Base-by-base conservation (phyloP, 352 stramenopile genomes). In the Pythium brachiatum region DNA sequence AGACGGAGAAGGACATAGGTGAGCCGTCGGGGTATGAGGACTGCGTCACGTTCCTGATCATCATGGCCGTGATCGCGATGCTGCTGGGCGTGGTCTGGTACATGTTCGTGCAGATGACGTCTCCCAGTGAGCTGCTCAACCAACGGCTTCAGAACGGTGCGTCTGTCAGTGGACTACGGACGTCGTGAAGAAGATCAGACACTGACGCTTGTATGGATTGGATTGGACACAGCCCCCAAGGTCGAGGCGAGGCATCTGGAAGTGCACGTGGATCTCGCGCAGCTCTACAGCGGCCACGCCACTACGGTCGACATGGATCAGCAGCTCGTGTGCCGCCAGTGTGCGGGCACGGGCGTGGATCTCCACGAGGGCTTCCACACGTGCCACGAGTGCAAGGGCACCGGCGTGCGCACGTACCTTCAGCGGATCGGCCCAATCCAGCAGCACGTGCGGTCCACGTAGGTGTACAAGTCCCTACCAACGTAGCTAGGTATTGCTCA, bases 391-490 rank as follows among this genome's bases (percentile, higher is more conserved):
- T 82, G 75, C 39, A 53, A 78, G 8, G 73, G 65, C 57, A 69
- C 64, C 7, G 74, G 75, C 21, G 51, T 75, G 12, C 64, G 67
- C 53, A 75, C 68, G 20, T 60, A 73, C 46, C 29, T 75, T 13
- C 70, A 80, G 60, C 75, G 73, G 31, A 70, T 83, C 46, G 72
- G 75, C 0, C 59, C 66, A 3, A 75, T 78, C 53, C 69, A 76
- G 53, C 72, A 83, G 52, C 68, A 79, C 46, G 64, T 80, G 16
- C 74, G 72, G 34, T 60, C 72, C 4, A 26, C 63, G 74, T 81
- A 58, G 38, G 66, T 67, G 21, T 36, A 36, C 31, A 36, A 36
- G 11, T 36, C 31, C 31, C n/a, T n/a, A n/a, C n/a, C n/a, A n/a
- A n/a, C n/a, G n/a, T n/a, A n/a, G n/a, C n/a, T n/a, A n/a, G n/a